A percentile compares a stretch with the other conserved stretches of the same genome.
Conservation (phyloP, 345 rosid genomes). For the Eucalyptus brandiana region DNA sequence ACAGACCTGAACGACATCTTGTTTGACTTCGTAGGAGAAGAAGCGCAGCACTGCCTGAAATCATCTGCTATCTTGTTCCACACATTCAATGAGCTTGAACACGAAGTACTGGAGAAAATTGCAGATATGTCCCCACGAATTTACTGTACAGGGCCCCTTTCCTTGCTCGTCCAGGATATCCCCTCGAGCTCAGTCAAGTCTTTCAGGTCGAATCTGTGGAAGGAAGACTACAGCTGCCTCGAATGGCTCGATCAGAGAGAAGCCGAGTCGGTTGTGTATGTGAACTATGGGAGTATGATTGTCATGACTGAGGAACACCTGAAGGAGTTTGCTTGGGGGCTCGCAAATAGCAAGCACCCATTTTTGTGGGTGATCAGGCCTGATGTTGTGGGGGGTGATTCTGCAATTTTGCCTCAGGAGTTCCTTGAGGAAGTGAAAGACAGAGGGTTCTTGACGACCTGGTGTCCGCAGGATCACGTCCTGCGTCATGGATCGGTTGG, state of each 20-base stretch:
- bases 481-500: conserved; percentile 12
- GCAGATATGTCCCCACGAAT: conserved; percentile 1
- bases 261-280: conserved; percentile 3
- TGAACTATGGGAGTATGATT: conserved; percentile 3
- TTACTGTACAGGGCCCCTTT: conserved; percentile 18
- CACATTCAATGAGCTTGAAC: conserved; percentile 29
- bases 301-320: conserved; percentile 4
- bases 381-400: conserved; percentile 7
- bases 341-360: conserved; percentile 12
- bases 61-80: conserved; percentile 19
- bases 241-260: conserved; percentile 3
- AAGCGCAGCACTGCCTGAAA: conserved; percentile 4
- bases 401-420: conserved; percentile 1
- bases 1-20: conserved; percentile 8
- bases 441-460: conserved; percentile 11
- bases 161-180: conserved; percentile 6
- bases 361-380: conserved; percentile 22
- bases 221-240: not conserved
- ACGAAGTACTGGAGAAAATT: conserved; percentile 7
- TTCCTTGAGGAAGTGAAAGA: conserved; percentile 2
- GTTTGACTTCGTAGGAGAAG: not conserved
- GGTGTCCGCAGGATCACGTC: conserved; percentile 15
- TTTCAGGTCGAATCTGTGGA: not conserved
- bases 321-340: conserved; percentile 25
- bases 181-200: not conserved